Base-by-base conservation (phyloP, 169 alveolate species). In the Plasmodium berghei region DNA sequence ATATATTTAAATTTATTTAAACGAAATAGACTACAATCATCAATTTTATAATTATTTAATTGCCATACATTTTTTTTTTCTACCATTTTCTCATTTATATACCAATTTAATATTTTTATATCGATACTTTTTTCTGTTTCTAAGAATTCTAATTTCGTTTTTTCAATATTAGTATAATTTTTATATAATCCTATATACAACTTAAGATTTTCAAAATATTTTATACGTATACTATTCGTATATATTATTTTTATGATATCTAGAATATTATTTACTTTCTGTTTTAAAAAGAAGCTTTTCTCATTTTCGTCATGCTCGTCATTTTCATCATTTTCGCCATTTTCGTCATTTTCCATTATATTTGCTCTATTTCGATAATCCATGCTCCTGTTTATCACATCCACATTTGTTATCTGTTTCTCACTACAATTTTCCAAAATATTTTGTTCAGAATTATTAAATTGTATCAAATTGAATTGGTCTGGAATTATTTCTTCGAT, bases 31-130 rank as follows among this genome's bases (percentile, higher is more conserved):
- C 59, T 87, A 59, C 58, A 26, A 34, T 49, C 71, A 52, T 92
- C 94, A 54, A 92, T 77, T 62, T 88, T 73, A 69, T 89, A 75
- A 28, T 83, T 87, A 61, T 92, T 72, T 46, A 92, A 72, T 22
- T 83, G 54, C 93, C 88, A 71, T 2, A 90, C 94, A 55, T 73
- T 87, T 42, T 73, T 63, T 28, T 73, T 66, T 59, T 85, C 75
- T 24, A 20, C 52, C 42, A 42, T 77, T 77, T 77, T 77, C 34
- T 42, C 52, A 70, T 77, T 26, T n/a, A 77, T 64, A 22, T 77
- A 64, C 16, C 45, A 18, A 63, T 77, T 77, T 16, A 77, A 48
- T n/a, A 77, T 34, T 16, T 77, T 70, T n/a, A 59, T 64, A 69
- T 77, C 89, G 0, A 77, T 12, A 40, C n/a, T 64, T 64, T 24